Percentiles rank a stretch among this genome's conserved stretches.
Conservation (phyloP, 441 rosid species). For the Populus tomentosa region DNA sequence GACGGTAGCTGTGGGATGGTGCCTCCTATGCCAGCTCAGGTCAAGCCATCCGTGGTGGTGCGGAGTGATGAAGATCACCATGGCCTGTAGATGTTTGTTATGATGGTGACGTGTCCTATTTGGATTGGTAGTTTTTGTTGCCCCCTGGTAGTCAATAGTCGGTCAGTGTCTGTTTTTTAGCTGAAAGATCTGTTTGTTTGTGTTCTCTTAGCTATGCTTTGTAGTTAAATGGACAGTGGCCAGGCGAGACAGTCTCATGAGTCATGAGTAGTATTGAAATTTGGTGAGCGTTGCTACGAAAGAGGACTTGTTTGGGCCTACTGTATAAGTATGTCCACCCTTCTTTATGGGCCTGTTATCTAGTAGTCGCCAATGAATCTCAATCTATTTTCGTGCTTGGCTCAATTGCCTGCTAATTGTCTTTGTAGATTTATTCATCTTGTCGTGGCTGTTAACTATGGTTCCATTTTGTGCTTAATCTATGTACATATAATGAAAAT, state of each 20-base stretch:
- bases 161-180: not conserved
- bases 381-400: too few species aligned
- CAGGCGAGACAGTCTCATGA: not conserved
- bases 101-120: not conserved
- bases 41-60: not conserved
- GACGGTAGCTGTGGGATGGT: not conserved
- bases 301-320: not conserved
- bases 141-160: not conserved
- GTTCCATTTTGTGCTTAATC: too few species aligned
- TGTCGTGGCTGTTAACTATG: too few species aligned
- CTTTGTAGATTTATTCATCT: too few species aligned
- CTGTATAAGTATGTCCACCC: too few species aligned
- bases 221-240: not conserved
- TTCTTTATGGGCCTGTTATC: too few species aligned
- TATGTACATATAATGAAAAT: too few species aligned
- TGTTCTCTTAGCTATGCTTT: not conserved
- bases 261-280: not conserved
- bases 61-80: not conserved
- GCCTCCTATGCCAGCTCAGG: not conserved
- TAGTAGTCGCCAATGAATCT: too few species aligned
- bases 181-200: not conserved
- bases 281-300: not conserved
- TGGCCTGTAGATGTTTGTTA: not conserved
- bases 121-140: not conserved
- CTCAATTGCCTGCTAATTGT: too few species aligned